Percentiles rank a stretch among this genome's conserved stretches.
Evolutionary conservation across 345 rosid species (phyloP).

Genomic region (Angophora floribunda): DNA sequence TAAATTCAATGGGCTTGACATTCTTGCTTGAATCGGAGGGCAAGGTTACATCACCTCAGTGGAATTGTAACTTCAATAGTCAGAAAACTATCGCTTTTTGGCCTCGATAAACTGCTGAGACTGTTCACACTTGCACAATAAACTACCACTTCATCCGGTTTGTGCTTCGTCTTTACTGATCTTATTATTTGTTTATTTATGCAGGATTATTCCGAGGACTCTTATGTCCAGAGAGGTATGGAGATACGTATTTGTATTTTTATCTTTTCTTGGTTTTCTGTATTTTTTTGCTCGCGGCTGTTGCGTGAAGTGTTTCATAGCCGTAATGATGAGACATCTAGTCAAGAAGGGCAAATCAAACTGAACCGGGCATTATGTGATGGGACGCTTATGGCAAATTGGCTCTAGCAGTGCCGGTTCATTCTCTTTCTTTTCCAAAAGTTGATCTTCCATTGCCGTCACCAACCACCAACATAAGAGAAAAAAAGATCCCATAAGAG

Average conservation of each 20-base stretch:
- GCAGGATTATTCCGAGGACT: constrained; percentile 82
- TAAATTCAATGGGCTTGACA: background rate
- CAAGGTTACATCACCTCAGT: background rate
- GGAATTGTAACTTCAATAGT: background rate
- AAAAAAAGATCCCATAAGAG: background rate
- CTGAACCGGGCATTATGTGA: background rate
- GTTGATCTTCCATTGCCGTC: background rate
- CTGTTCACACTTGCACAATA: background rate
- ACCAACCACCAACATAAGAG: background rate
- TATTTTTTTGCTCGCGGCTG: background rate
- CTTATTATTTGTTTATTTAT: background rate
- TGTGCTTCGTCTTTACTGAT: background rate
- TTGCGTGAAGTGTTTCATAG: background rate
- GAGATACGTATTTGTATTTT: background rate
- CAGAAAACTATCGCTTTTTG: background rate
- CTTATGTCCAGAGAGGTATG: constrained; percentile 86
- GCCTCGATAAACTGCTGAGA: background rate
- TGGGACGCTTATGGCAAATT: background rate
- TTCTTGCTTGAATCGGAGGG: background rate
- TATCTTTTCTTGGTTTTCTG: background rate
- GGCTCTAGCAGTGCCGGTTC: background rate
- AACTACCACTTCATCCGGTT: background rate
- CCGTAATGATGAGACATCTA: background rate
- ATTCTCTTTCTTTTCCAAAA: background rate
- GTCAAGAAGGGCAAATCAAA: background rate